These are phyloP conservation scores for Xylariales sp. DNA, from an alignment of 2,329 filamentous ascomycete genomes.

Conservation along the genomic window DNA sequence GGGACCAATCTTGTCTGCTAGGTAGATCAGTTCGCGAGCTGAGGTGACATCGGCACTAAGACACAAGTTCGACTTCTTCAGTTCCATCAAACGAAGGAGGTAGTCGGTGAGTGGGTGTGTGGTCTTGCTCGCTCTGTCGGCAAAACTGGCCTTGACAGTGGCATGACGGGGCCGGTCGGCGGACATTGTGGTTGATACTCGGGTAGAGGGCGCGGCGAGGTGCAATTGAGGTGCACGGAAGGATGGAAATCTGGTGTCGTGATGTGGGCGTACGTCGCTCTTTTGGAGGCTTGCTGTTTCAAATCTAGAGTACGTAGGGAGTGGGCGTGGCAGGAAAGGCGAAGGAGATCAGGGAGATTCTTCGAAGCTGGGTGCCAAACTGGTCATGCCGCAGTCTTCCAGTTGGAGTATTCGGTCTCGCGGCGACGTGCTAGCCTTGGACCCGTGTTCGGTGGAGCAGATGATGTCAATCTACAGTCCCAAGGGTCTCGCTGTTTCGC, in stretches of 20 bases:
- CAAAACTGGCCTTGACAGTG: slow-evolving; percentile 48
- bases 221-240: background rate
- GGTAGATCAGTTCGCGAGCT: slow-evolving; percentile 54
- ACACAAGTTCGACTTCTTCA: slow-evolving; percentile 63
- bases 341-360: too few species aligned
- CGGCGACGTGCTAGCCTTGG: too few species aligned
- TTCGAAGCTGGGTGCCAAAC: too few species aligned
- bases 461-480: slow-evolving; percentile 9
- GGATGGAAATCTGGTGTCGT: background rate
- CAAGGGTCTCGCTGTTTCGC: slow-evolving; percentile 5
- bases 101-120: slow-evolving; percentile 56
- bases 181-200: slow-evolving; percentile 20
- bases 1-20: slow-evolving; percentile 60
- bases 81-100: slow-evolving; percentile 59
- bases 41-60: slow-evolving; percentile 60
- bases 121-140: slow-evolving; percentile 44
- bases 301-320: too few species aligned
- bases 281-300: too few species aligned
- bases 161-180: slow-evolving; percentile 32
- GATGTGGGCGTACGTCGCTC: background rate
- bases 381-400: too few species aligned
- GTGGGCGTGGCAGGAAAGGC: too few species aligned
- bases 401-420: too few species aligned
- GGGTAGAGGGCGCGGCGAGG: background rate
- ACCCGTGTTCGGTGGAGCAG: slow-evolving; percentile 9